Percentiles rank a stretch among this genome's conserved stretches.
phyloP scores from a whole-genome alignment of 2,329 filamentous ascomycete genomes.

The Fusarium sp. region DNA sequence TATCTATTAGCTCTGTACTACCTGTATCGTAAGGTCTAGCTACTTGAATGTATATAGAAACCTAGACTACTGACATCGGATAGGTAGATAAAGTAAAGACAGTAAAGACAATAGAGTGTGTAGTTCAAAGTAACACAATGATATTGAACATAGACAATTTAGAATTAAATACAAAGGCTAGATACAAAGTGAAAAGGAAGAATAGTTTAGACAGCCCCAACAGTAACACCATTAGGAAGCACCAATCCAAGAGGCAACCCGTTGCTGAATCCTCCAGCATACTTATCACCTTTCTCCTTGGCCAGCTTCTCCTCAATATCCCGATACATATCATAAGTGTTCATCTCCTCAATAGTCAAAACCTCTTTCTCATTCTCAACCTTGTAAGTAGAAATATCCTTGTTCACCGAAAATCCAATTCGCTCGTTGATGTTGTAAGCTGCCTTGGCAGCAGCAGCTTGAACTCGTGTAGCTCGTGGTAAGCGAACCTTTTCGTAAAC shows the following conservation, averaged over 20 bases:
- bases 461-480: constrained; percentile 66
- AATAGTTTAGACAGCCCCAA: constrained; percentile 35
- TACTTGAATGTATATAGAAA: too few relatives aligned
- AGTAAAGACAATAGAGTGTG: too few relatives aligned
- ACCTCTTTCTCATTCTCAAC: constrained; percentile 71
- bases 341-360: constrained; percentile 77
- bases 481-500: constrained; percentile 65
- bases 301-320: constrained; percentile 64
- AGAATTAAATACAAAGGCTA: background rate
- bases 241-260: constrained; percentile 61
- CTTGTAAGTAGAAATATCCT: constrained; percentile 65
- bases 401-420: constrained; percentile 74
- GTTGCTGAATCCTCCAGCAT: constrained; percentile 52
- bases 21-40: too few relatives aligned
- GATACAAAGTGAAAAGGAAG: accelerated
- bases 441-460: constrained; percentile 67
- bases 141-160: too few relatives aligned
- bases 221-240: constrained; percentile 60
- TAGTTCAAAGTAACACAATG: too few relatives aligned
- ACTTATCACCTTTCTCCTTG: constrained; percentile 47
- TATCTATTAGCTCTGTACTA: too few relatives aligned
- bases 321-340: constrained; percentile 69
- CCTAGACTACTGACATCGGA: too few relatives aligned
- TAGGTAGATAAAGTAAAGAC: too few relatives aligned
- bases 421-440: constrained; percentile 71